Evolutionary conservation across 352 stramenopile species (phyloP).

Genomic region (Phytophthora foliorum): DNA sequence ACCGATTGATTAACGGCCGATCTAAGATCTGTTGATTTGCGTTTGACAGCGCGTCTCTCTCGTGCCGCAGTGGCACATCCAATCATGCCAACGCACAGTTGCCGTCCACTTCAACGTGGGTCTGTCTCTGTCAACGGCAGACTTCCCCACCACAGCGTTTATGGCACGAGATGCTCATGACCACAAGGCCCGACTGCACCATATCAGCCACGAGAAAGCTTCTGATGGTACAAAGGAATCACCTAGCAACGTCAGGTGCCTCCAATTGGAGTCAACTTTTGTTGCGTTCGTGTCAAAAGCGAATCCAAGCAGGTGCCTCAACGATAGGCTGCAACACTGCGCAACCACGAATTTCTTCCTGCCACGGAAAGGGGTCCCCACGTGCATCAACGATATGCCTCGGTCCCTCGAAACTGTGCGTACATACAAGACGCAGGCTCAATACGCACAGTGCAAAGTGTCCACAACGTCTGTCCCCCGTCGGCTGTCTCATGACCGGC

Average conservation of each 20-base stretch:
- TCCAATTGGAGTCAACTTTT: too few relatives aligned
- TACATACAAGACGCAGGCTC: neutral
- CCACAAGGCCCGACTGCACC: slow-evolving; percentile 24
- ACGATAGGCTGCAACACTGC: neutral
- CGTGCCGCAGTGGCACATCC: slow-evolving; percentile 20
- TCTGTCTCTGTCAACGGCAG: slow-evolving; percentile 24
- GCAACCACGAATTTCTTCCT: slow-evolving; percentile 21
- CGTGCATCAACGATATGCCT: slow-evolving; percentile 30
- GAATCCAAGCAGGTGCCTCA: neutral
- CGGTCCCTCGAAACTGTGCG: slow-evolving; percentile 30
- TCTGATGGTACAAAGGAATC: too few relatives aligned
- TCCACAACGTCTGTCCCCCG: slow-evolving; percentile 33
- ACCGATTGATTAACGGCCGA: slow-evolving; percentile 3
- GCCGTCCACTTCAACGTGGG: slow-evolving; percentile 26
- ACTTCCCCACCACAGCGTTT: slow-evolving; percentile 23
- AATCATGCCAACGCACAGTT: slow-evolving; percentile 20
- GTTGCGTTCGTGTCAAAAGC: too few relatives aligned
- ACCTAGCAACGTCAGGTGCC: too few relatives aligned
- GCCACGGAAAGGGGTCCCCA: slow-evolving; percentile 21
- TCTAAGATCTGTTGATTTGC: slow-evolving; percentile 25
- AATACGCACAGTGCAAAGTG: slow-evolving; percentile 41
- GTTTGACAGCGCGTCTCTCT: slow-evolving; percentile 28
- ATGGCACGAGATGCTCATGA: slow-evolving; percentile 22
- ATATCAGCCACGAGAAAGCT: slow-evolving; percentile 11
- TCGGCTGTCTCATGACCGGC: slow-evolving; percentile 14